These are phyloP conservation scores for Kickxella alabastrina DNA, from an alignment of 192 early-diverging fungal species.

Conservation along the genomic window DNA sequence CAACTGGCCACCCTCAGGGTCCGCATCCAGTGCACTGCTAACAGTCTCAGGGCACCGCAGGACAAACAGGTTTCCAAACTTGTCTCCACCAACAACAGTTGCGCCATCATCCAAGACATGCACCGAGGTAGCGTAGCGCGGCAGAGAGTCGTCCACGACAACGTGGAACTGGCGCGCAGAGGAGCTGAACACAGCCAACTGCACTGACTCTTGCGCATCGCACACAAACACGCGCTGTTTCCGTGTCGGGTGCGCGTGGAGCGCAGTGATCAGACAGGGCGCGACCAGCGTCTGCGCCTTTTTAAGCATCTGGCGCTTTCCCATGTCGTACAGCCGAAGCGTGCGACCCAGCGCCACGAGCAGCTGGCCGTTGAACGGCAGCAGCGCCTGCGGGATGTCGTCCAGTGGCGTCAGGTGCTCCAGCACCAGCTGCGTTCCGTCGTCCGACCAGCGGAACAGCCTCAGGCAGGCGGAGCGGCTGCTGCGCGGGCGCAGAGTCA, in stretches of 20 bases:
- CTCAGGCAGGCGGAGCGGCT: constrained; percentile 69
- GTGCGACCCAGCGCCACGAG: constrained; percentile 84
- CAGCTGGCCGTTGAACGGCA: constrained; percentile 81
- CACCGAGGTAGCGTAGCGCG: constrained; percentile 78
- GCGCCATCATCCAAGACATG: constrained; percentile 82
- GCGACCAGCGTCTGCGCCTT: constrained; percentile 76
- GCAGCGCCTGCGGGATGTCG: constrained; percentile 77
- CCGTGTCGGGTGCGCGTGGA: constrained; percentile 69
- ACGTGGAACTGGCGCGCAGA: constrained; percentile 80
- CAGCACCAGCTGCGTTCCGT: constrained; percentile 66
- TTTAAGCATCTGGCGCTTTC: constrained; percentile 81
- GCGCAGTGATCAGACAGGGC: constrained; percentile 60
- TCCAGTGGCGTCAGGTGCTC: constrained; percentile 87
- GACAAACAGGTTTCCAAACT: constrained; percentile 93
- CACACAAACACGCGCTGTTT: constrained; percentile 71
- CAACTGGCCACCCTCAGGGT: constrained; percentile 70
- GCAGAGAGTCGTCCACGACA: constrained; percentile 89
- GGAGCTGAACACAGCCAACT: constrained; percentile 68
- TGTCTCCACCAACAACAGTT: constrained; percentile 89
- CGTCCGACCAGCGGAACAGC: constrained; percentile 66
- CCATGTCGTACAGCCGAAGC: constrained; percentile 89
- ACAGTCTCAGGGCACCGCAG: constrained; percentile 64
- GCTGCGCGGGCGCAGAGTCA: constrained; percentile 64
- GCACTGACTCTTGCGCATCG: constrained; percentile 86
- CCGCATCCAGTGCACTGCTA: constrained; percentile 77